phyloP scores from a whole-genome alignment of 176 grass and related monocot species.

The Echinochloa phyllopogon region DNA sequence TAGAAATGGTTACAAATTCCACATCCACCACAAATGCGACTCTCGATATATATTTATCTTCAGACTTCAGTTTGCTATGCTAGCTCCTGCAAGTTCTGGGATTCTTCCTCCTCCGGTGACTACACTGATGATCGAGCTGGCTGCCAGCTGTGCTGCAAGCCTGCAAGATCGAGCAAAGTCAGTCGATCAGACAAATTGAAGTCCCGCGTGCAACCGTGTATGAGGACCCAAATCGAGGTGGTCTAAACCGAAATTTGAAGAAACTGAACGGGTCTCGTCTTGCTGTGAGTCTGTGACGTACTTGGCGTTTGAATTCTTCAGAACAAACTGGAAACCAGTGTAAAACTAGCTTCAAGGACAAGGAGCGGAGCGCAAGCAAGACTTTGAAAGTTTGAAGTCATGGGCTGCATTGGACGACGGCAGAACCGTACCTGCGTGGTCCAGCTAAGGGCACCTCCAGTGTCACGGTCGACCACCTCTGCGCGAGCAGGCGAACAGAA shows the following conservation, averaged over 20 bases:
- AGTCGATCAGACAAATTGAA: neutral
- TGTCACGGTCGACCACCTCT: too few species aligned
- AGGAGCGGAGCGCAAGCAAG: neutral
- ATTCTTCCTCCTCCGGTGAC: neutral
- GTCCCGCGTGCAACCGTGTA: too few species aligned
- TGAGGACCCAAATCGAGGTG: neutral
- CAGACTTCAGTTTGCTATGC: too few species aligned
- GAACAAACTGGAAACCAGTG: neutral
- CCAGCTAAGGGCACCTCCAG: too few species aligned
- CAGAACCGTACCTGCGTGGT: too few species aligned
- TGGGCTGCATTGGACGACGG: too few species aligned
- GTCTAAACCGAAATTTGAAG: neutral
- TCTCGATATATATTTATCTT: too few species aligned
- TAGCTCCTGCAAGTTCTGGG: neutral
- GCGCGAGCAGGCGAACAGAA: too few species aligned
- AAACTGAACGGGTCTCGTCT: slow-evolving; percentile 11
- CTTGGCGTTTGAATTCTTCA: slow-evolving; percentile 9
- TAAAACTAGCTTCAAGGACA: neutral
- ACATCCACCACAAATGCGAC: neutral
- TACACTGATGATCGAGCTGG: neutral
- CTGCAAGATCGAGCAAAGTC: neutral
- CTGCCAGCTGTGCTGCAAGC: neutral
- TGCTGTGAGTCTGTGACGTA: neutral
- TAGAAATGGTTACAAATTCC: neutral
- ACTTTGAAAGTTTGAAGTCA: neutral